Conservation (phyloP, 306 rosid species). For the Cucurbita moschata region DNA sequence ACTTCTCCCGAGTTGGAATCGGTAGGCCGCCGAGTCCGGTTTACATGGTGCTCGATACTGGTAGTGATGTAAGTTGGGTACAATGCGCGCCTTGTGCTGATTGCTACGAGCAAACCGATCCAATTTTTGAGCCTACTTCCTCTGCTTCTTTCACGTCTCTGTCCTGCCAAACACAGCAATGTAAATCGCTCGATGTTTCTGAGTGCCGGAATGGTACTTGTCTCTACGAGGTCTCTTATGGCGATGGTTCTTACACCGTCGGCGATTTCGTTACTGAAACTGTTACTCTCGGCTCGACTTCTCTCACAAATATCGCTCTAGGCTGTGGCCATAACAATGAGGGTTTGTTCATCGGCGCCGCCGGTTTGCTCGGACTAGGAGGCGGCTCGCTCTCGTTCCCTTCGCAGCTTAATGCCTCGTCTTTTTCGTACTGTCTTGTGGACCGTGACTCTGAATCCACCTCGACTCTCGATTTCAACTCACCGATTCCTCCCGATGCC, state of each 20-base stretch:
- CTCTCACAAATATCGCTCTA: slow-evolving; percentile 32
- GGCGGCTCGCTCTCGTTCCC: slow-evolving; percentile 69
- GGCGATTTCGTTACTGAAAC: slow-evolving; percentile 77
- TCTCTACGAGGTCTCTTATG: slow-evolving; percentile 78
- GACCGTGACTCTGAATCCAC: slow-evolving; percentile 72
- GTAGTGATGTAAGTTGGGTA: slow-evolving; percentile 93
- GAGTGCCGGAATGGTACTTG: slow-evolving; percentile 67
- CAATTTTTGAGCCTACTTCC: slow-evolving; percentile 49
- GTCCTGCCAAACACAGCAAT: slow-evolving; percentile 38
- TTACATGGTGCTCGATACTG: slow-evolving; percentile 79
- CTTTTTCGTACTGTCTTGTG: slow-evolving; percentile 73
- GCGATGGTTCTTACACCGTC: slow-evolving; percentile 88
- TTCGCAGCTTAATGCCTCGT: slow-evolving; percentile 53
- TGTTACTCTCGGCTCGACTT: slow-evolving; percentile 31
- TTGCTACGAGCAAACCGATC: slow-evolving; percentile 80
- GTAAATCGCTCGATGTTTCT: slow-evolving; percentile 54
- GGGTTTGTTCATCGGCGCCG: slow-evolving; percentile 73
- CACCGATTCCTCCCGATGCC: slow-evolving; percentile 35
- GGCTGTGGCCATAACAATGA: slow-evolving; percentile 88
- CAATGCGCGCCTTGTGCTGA: slow-evolving; percentile 89
- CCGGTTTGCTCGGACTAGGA: slow-evolving; percentile 83
- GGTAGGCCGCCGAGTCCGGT: slow-evolving; percentile 56
- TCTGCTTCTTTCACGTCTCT: slow-evolving; percentile 47
- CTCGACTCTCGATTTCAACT: slow-evolving; percentile 61
- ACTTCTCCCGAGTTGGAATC: slow-evolving; percentile 72